Conservation (phyloP, 2,329 filamentous ascomycete genomes). For the Calonectria crousiana region DNA sequence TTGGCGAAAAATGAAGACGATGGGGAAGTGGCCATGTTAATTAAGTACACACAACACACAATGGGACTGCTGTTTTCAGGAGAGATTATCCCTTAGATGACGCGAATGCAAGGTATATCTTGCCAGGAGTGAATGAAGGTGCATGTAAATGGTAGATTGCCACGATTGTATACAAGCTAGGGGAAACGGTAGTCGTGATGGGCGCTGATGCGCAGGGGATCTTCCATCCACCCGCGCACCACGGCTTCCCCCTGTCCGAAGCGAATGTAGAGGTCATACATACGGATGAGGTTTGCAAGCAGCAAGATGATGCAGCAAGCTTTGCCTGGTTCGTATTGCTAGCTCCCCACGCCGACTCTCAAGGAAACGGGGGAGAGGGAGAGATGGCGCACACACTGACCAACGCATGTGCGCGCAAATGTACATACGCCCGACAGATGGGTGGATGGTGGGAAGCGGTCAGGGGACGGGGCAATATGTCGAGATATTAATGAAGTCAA, state of each 20-base stretch:
- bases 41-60: not conserved
- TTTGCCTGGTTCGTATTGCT: slow-evolving; percentile 4
- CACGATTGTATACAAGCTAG: not conserved
- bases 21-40: not conserved
- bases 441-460: not conserved
- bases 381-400: not conserved
- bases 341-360: not conserved
- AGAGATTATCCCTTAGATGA: slow-evolving; percentile 6
- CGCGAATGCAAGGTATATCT: not conserved
- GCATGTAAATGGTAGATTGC: not conserved
- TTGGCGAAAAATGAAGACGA: not conserved
- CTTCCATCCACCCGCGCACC: slow-evolving; percentile 18
- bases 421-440: not conserved
- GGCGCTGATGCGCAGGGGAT: not conserved
- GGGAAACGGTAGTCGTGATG: not conserved
- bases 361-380: not conserved
- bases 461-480: not conserved
- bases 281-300: not conserved
- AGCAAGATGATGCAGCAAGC: slow-evolving; percentile 11
- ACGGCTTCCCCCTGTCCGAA: slow-evolving; percentile 19
- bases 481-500: not conserved
- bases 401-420: not conserved
- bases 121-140: not conserved
- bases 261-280: not conserved
- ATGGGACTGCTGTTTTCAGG: too few relatives aligned